phyloP scores from a whole-genome alignment of 148 eudicot genomes.

The Rhododendron molle region DNA sequence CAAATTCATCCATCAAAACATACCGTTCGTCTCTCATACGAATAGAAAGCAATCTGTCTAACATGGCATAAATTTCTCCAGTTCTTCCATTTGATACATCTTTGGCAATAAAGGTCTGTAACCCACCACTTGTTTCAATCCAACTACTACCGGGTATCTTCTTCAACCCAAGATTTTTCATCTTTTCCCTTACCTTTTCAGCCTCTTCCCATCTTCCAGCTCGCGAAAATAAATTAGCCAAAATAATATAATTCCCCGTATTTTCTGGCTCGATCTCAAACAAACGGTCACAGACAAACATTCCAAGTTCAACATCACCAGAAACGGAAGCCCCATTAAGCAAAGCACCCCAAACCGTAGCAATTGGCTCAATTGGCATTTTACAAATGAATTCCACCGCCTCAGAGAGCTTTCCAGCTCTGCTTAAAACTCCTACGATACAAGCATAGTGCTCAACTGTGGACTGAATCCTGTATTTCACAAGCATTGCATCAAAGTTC shows the following conservation, averaged over 20 bases:
- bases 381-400: conserved; percentile 41
- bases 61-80: conserved; percentile 20
- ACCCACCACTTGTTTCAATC: conserved; percentile 31
- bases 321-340: conserved; percentile 51
- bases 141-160: conserved; percentile 51
- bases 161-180: conserved; percentile 39
- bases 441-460: conserved; percentile 66
- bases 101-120: conserved; percentile 27
- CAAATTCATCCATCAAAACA: too few species aligned
- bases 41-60: conserved; percentile 18
- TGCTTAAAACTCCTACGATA: conserved; percentile 46
- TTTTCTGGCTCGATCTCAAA: conserved; percentile 53
- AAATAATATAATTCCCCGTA: conserved; percentile 39
- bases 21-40: too few species aligned
- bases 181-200: conserved; percentile 30
- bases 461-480: conserved; percentile 43
- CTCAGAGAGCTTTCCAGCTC: conserved; percentile 45
- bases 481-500: conserved; percentile 36
- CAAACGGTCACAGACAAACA: conserved; percentile 39
- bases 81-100: conserved; percentile 23
- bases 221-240: conserved; percentile 52
- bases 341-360: conserved; percentile 52
- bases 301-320: conserved; percentile 50
- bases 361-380: conserved; percentile 52
- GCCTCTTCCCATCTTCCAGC: conserved; percentile 63